Conservation (phyloP, 164 flowering plant species). For the Vitis cinerea region DNA sequence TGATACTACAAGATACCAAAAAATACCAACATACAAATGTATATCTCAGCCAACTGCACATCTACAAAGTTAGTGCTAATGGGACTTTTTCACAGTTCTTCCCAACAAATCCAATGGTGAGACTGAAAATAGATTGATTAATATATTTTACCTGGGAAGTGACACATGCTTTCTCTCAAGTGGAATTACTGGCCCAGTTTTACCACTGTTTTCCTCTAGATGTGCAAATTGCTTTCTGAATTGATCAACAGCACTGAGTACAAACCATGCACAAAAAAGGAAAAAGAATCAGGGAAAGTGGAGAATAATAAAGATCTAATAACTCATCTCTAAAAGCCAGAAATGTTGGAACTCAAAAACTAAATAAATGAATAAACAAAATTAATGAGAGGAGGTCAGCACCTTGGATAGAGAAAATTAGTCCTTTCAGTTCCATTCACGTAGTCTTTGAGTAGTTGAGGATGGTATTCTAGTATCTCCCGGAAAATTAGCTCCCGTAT, state of each 20-base stretch:
- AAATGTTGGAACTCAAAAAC: conserved; percentile 1
- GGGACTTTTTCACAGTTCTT: no score
- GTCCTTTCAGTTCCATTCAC: conserved; percentile 77
- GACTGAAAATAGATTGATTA: neutral
- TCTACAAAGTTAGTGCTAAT: no score
- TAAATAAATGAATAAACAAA: neutral
- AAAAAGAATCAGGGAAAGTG: conserved; percentile 3
- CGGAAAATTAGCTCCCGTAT: conserved; percentile 77
- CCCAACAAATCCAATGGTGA: neutral
- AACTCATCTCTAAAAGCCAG: neutral
- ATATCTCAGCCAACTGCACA: no score
- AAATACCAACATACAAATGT: neutral
- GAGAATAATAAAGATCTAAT: neutral
- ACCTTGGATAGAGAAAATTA: conserved; percentile 93
- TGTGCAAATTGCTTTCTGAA: conserved; percentile 87
- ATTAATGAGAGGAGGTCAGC: neutral
- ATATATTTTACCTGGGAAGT: conserved; percentile 69
- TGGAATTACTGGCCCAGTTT: conserved; percentile 73
- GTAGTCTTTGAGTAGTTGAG: conserved; percentile 79
- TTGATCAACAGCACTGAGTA: conserved; percentile 81
- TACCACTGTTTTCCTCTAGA: conserved; percentile 83
- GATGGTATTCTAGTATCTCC: conserved; percentile 93
- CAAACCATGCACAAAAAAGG: conserved; percentile 4
- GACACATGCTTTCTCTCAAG: conserved; percentile 84
- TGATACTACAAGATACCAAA: neutral